Evolutionary conservation across 2,329 filamentous ascomycete species (phyloP).

Genomic region (Alternaria arbusti): DNA sequence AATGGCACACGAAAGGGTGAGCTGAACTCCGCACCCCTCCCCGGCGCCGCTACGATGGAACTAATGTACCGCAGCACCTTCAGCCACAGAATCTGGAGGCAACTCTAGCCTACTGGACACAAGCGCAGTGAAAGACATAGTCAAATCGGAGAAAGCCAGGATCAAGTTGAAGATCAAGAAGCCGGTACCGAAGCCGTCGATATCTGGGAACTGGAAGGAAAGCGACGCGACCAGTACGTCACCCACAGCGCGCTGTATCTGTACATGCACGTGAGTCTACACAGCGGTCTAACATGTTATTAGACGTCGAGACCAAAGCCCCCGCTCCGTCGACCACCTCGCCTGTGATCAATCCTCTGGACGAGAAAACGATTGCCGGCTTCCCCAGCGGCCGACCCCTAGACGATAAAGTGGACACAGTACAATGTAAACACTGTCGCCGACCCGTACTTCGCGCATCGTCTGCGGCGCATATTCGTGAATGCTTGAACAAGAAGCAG

Average conservation of each 20-base stretch:
- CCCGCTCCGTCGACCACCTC: slow-evolving; percentile 31
- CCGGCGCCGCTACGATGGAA: slow-evolving; percentile 12
- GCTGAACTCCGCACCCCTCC: slow-evolving; percentile 24
- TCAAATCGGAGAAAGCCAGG: slow-evolving; percentile 52
- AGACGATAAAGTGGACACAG: slow-evolving; percentile 78
- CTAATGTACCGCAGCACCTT: slow-evolving; percentile 34
- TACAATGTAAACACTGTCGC: slow-evolving; percentile 91
- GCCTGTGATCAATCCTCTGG: slow-evolving; percentile 64
- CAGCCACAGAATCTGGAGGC: slow-evolving; percentile 25
- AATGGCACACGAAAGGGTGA: slow-evolving; percentile 49
- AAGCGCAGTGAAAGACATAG: slow-evolving; percentile 37
- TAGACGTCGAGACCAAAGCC: slow-evolving; percentile 38
- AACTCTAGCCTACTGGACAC: slow-evolving; percentile 33
- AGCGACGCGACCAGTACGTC: slow-evolving; percentile 66
- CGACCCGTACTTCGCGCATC: slow-evolving; percentile 79
- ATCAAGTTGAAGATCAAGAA: slow-evolving; percentile 62
- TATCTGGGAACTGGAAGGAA: slow-evolving; percentile 75
- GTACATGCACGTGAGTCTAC: background rate
- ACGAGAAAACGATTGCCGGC: slow-evolving; percentile 76
- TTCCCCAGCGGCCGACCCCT: slow-evolving; percentile 84
- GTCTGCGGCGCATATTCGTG: slow-evolving; percentile 79
- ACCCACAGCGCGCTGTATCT: background rate
- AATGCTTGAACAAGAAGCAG: slow-evolving; percentile 83
- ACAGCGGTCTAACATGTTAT: slow-evolving; percentile 7
- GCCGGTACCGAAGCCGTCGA: slow-evolving; percentile 65